A percentile compares a stretch with the other conserved stretches of the same genome.
phyloP scores from a whole-genome alignment of 169 alveolate genomes.

The Eimeria acervulina region DNA sequence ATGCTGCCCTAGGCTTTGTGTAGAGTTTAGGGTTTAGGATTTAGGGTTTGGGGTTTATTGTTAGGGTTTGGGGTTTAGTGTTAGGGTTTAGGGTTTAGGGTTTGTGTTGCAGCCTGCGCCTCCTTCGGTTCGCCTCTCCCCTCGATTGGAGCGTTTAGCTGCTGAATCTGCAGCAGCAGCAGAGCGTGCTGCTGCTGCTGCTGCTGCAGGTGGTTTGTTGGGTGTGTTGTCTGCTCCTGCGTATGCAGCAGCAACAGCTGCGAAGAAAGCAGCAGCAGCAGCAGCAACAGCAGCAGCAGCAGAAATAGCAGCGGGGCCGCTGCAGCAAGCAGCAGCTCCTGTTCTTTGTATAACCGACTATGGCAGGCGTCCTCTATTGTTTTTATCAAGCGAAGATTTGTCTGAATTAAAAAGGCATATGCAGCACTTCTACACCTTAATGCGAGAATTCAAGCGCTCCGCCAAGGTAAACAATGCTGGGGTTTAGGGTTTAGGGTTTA shows the following conservation, averaged over 20 bases:
- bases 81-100: constrained; percentile 25
- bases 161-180: neutral
- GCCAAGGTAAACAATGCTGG: constrained; percentile 9
- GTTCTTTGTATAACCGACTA: constrained; percentile 88
- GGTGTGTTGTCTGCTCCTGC: neutral
- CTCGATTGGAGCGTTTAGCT: neutral
- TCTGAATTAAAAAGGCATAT: constrained; percentile 66
- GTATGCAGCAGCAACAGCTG: constrained; percentile 28
- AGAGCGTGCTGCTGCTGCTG: neutral
- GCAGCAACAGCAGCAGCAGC: constrained; percentile 55
- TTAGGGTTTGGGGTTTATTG: neutral
- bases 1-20: no score
- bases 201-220: neutral
- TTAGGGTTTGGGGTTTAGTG: neutral
- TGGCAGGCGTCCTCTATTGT: constrained; percentile 88
- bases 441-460: neutral
- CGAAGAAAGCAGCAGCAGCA: constrained; percentile 38
- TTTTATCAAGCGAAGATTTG: constrained; percentile 87
- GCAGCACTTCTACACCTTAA: neutral
- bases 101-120: constrained; percentile 30
- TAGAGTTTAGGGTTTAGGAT: neutral
- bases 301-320: neutral
- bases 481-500: constrained; percentile 82
- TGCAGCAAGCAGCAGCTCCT: constrained; percentile 65
- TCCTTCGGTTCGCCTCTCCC: neutral